phyloP scores from a whole-genome alignment of 208 protist species.

The Tetramitus jugosus region DNA sequence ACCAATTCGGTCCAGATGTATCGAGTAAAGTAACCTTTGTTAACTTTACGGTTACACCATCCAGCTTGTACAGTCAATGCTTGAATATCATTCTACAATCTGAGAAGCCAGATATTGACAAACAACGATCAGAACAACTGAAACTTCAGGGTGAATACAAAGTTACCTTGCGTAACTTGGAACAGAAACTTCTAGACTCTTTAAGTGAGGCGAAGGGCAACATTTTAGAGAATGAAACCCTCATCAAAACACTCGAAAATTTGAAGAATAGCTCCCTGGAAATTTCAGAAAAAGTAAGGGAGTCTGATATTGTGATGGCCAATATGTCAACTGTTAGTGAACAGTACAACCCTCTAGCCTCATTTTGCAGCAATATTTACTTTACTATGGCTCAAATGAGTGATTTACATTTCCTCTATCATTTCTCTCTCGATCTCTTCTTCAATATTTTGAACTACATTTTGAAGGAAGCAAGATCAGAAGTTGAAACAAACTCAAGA shows the following conservation, averaged over 20 bases:
- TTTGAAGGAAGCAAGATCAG: conserved; percentile 33
- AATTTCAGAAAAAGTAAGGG: conserved; percentile 72
- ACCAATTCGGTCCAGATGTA: conserved; percentile 85
- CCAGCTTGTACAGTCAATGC: conserved; percentile 86
- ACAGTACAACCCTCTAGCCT: conserved; percentile 85
- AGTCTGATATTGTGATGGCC: conserved; percentile 81
- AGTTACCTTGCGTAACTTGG: conserved; percentile 78
- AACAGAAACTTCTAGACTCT: conserved; percentile 86
- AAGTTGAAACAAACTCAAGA: conserved; percentile 15
- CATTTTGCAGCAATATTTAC: conserved; percentile 75
- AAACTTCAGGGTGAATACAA: conserved; percentile 86
- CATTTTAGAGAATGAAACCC: conserved; percentile 90
- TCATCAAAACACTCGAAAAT: conserved; percentile 81
- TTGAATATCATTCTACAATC: conserved; percentile 72
- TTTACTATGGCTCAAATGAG: conserved; percentile 84
- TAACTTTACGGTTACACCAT: conserved; percentile 97
- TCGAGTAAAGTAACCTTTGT: conserved; percentile 91
- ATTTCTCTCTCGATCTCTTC: conserved; percentile 90
- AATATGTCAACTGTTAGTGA: conserved; percentile 62
- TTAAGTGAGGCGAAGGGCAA: conserved; percentile 84
- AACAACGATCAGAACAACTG: conserved; percentile 74
- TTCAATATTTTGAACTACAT: conserved; percentile 75
- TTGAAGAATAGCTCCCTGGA: conserved; percentile 81
- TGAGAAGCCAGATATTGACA: conserved; percentile 92
- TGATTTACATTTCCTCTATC: conserved; percentile 89